Evolutionary conservation across 768 basidiomycete genomes (phyloP), one percentile per base, ranked within the genome.

Genomic region (Hortiboletus campestris): DNA sequence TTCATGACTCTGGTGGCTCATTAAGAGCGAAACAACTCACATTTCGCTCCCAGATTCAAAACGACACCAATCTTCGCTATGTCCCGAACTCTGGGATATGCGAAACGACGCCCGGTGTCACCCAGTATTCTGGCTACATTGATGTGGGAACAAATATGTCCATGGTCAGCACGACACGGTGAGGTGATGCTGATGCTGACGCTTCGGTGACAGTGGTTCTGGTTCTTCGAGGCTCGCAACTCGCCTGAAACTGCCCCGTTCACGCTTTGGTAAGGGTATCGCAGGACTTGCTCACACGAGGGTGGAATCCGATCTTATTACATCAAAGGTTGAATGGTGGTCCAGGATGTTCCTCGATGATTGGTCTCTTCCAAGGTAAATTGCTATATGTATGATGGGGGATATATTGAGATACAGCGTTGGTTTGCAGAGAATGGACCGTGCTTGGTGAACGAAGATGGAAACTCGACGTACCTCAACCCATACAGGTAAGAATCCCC

Each of bases 201-300:
- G 25, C 19, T 8, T 43, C 11, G 17, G 12, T 31, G 41, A 14
- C 50, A 85, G 85, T 87, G 83, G 84, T 88, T 87, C 63, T 88
- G 85, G 84, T 88, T 86, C 68, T 88, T 88, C 50, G 86, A 84
- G 57, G 78, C 86, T 3, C 77, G 86, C 14, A 69, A 80, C 31
- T 71, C 75, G 3, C 83, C 85, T 0, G 80, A 84, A 46, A 83
- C 77, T 2, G 84, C 85, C 0, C 85, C 85, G 0, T 82, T 88
- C 61, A 84, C 84, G 2, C 73, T 87, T 22, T 88, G 86, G 85
- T 83, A 54, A 39, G 67, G 29, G 25, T 45, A 13, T 50, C 16
- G 12, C 22, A 29, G 29, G 10, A 39, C 17, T 6, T 20, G 2
- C 14, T 13, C 22, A 3, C 14, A 28, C 32, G 19, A 13, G n/a